Conservation (phyloP, 2,329 filamentous ascomycete species). For the Diatrype stigma region DNA sequence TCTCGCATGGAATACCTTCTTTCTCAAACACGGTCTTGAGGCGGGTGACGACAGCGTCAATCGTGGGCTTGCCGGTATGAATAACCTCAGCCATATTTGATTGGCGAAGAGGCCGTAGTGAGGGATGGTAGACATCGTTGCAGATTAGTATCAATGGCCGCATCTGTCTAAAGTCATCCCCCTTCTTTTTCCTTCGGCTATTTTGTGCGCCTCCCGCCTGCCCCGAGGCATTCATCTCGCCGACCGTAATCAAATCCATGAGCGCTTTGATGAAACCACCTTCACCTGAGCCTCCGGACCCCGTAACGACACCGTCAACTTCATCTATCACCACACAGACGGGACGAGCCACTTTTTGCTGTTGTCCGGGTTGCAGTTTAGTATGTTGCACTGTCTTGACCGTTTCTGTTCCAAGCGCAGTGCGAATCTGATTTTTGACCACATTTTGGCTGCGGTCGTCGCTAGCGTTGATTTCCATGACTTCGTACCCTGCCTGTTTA, state of each 20-base stretch:
- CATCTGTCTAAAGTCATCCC: conserved; percentile 81
- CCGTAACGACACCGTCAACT: conserved; percentile 87
- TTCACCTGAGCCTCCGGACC: conserved; percentile 73
- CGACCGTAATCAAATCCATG: conserved; percentile 81
- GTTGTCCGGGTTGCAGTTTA: conserved; percentile 45
- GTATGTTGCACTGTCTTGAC: conserved; percentile 70
- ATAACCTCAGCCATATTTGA: conserved; percentile 84
- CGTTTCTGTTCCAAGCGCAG: conserved; percentile 89
- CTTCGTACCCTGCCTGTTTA: conserved; percentile 90
- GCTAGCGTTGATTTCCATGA: conserved; percentile 95
- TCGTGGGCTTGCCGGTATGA: conserved; percentile 80
- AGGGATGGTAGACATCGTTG: conserved; percentile 94
- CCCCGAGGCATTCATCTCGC: conserved; percentile 68
- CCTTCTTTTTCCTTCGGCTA: conserved; percentile 63
- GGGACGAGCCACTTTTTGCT: conserved; percentile 72
- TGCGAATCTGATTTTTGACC: conserved; percentile 85
- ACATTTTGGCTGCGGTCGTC: conserved; percentile 89
- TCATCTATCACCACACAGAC: conserved; percentile 95
- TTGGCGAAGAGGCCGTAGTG: conserved; percentile 80
- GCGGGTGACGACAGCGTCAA: conserved; percentile 79
- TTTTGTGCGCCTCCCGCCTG: conserved; percentile 25
- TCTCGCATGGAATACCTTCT: conserved; percentile 84
- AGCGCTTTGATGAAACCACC: conserved; percentile 94
- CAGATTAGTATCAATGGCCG: conserved; percentile 90
- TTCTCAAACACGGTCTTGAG: conserved; percentile 82